These are phyloP conservation scores for Collybia sp. DNA, from an alignment of 768 basidiomycete species.

Conservation along the genomic window DNA sequence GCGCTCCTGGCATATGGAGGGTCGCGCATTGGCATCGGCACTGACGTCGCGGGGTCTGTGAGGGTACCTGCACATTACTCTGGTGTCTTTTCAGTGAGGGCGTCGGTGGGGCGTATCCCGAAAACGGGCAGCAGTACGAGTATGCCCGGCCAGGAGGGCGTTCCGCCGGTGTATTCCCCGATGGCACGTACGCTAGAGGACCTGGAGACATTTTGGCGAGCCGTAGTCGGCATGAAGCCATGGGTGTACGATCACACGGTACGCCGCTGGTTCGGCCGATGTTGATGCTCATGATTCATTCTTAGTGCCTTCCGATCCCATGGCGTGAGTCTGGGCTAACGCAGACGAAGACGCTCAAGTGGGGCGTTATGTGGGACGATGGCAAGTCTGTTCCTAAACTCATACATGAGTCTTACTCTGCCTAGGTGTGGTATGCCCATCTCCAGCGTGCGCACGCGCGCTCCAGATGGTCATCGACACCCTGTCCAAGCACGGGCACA, in stretches of 20 bases:
- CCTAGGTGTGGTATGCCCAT: constrained; percentile 49
- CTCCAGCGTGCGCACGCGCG: constrained; percentile 57
- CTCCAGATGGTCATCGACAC: constrained; percentile 39
- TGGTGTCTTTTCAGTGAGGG: constrained; percentile 55
- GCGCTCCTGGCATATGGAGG: constrained; percentile 60
- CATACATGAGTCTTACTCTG: neutral
- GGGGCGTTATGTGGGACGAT: constrained; percentile 63
- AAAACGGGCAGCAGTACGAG: constrained; percentile 39
- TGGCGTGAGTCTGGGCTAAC: constrained; percentile 29
- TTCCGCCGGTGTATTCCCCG: constrained; percentile 49
- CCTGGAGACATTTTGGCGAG: constrained; percentile 59
- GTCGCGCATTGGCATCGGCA: constrained; percentile 58
- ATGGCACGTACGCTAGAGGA: constrained; percentile 60
- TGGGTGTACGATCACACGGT: constrained; percentile 61
- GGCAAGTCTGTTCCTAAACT: constrained; percentile 32
- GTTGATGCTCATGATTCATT: constrained; percentile 18
- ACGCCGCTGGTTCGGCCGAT: constrained; percentile 2
- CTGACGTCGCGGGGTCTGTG: constrained; percentile 68
- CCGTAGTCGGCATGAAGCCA: constrained; percentile 54
- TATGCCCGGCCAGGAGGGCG: constrained; percentile 57
- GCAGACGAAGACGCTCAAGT: constrained; percentile 33
- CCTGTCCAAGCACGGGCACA: constrained; percentile 41
- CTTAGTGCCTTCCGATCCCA: constrained; percentile 36
- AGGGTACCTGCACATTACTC: constrained; percentile 63
- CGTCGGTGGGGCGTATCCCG: constrained; percentile 43